Conservation (phyloP, 192 early-diverging fungal genomes). For the Coemansia sp. region DNA sequence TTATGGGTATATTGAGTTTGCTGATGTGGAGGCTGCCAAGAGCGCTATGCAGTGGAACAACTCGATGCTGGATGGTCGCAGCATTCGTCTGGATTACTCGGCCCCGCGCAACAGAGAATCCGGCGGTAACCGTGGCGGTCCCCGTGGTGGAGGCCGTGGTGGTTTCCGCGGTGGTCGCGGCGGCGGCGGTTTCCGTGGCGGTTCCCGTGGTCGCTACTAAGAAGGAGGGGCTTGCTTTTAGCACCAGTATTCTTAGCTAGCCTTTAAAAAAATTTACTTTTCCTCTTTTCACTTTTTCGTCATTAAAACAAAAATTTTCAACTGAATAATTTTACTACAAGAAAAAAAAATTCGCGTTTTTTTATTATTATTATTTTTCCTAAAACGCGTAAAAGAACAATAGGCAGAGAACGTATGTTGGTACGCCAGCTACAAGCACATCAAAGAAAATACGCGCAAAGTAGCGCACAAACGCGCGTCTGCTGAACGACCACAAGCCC, state of each 20-base stretch:
- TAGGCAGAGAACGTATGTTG: not conserved
- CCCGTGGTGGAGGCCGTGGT: conserved; percentile 54
- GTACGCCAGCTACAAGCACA: not conserved
- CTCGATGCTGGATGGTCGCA: conserved; percentile 75
- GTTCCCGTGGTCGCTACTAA: conserved; percentile 17
- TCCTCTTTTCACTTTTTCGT: not conserved
- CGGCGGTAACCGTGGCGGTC: conserved; percentile 56
- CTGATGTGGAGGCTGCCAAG: conserved; percentile 84
- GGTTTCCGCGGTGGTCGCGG: conserved; percentile 42
- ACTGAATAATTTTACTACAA: too few species aligned
- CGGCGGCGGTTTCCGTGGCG: conserved; percentile 12
- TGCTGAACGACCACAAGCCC: conserved; percentile 3
- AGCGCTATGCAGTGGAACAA: conserved; percentile 89
- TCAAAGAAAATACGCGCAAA: not conserved
- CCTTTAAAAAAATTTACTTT: not conserved
- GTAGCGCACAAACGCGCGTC: not conserved
- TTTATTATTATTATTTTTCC: not conserved
- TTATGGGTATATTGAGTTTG: conserved; percentile 97
- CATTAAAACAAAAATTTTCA: not conserved
- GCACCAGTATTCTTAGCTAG: too few species aligned
- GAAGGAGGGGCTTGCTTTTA: not conserved
- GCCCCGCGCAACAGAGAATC: conserved; percentile 41
- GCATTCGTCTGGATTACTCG: conserved; percentile 86
- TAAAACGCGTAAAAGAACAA: conserved; percentile 4
- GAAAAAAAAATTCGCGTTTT: not conserved